These are phyloP conservation scores for Colletotrichum theobromicola DNA, from an alignment of 2,329 filamentous ascomycete genomes.

Conservation along the genomic window DNA sequence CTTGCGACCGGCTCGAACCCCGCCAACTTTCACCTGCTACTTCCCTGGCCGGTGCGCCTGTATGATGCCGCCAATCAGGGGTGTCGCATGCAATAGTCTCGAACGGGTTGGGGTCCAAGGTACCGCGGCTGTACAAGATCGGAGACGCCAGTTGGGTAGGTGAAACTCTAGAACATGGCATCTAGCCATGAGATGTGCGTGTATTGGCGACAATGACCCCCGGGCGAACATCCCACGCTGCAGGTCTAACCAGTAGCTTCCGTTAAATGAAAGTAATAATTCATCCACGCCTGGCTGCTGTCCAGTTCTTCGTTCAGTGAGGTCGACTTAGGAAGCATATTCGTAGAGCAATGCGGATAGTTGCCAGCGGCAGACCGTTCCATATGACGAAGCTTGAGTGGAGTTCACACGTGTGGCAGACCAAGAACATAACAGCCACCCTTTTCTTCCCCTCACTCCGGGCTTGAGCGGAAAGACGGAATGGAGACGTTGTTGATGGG, in stretches of 20 bases:
- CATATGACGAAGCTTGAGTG: conserved; percentile 10
- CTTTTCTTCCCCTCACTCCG: not conserved
- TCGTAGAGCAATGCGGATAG: not conserved
- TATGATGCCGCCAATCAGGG: conserved; percentile 7
- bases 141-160: not conserved
- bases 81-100: not conserved
- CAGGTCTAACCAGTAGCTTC: not conserved
- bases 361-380: not conserved
- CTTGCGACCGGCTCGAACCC: not conserved
- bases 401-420: not conserved
- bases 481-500: conserved; percentile 2
- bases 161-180: not conserved
- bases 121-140: not conserved
- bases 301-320: not conserved
- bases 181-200: not conserved
- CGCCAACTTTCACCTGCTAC: conserved; percentile 1
- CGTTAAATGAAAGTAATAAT: not conserved
- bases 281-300: not conserved
- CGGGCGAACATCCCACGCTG: not conserved
- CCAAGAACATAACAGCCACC: not conserved
- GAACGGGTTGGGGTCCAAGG: not conserved
- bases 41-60: not conserved
- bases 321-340: not conserved
- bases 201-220: not conserved
- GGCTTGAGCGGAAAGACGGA: not conserved